These are phyloP conservation scores for Kwoniella newhampshirensis DNA, from an alignment of 768 basidiomycete genomes.

Conservation along the genomic window DNA sequence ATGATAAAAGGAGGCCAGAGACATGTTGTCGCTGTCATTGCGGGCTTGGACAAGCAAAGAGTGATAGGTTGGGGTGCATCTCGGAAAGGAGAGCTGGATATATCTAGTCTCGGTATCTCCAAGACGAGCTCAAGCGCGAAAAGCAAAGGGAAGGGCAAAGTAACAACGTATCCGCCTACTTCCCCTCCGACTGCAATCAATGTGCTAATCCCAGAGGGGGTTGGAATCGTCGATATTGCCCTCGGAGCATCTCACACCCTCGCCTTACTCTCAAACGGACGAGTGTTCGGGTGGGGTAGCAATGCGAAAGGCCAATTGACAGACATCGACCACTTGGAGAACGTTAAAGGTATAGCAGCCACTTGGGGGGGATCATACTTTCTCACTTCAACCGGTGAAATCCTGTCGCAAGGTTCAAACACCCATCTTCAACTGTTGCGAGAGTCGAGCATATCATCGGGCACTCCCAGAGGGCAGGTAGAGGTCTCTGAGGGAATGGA, in stretches of 20 bases:
- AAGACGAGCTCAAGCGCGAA: slow-evolving; percentile 9
- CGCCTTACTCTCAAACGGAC: slow-evolving; percentile 57
- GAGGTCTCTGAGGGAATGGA: slow-evolving; percentile 10
- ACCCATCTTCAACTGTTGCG: slow-evolving; percentile 44
- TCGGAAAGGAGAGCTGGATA: slow-evolving; percentile 80
- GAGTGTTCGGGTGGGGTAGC: slow-evolving; percentile 64
- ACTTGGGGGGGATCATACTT: slow-evolving; percentile 42
- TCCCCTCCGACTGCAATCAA: slow-evolving; percentile 54
- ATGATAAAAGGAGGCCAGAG: slow-evolving; percentile 67
- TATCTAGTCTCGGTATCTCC: slow-evolving; percentile 1
- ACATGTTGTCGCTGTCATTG: slow-evolving; percentile 62
- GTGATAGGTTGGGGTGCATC: slow-evolving; percentile 78
- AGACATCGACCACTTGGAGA: slow-evolving; percentile 37
- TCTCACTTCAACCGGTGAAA: slow-evolving; percentile 3
- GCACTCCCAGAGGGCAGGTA: neutral
- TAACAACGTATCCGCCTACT: slow-evolving; percentile 8
- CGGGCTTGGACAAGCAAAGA: slow-evolving; percentile 41
- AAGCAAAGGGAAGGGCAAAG: slow-evolving; percentile 34
- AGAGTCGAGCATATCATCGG: neutral
- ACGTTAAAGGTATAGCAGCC: slow-evolving; percentile 20
- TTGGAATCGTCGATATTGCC: slow-evolving; percentile 47
- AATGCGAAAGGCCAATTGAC: slow-evolving; percentile 68
- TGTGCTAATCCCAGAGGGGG: slow-evolving; percentile 57
- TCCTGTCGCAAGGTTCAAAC: slow-evolving; percentile 41
- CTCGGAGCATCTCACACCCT: slow-evolving; percentile 63